Conservation (phyloP, 495 filamentous ascomycete species). For the Staphylotrichum longicolle region DNA sequence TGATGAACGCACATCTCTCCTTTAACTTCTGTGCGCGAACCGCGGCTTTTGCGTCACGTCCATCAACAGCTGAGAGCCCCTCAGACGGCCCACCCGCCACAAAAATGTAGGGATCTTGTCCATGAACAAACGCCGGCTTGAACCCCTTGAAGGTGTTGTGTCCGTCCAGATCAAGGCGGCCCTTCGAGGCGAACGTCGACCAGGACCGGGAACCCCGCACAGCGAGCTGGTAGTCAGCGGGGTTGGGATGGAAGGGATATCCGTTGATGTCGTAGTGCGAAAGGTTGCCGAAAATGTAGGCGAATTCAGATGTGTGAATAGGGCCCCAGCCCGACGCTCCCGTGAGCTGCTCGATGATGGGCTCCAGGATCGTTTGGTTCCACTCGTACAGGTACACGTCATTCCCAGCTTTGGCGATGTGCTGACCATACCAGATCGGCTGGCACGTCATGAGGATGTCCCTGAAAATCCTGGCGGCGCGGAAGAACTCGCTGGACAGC, state of each 20-base stretch:
- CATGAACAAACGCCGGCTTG: neutral
- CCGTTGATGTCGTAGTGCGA: neutral
- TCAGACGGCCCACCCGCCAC: slow-evolving; percentile 1
- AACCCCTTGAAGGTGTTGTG: neutral
- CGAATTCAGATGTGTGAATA: slow-evolving; percentile 4
- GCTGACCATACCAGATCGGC: neutral
- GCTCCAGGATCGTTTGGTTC: slow-evolving; percentile 7
- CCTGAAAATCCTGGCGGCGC: slow-evolving; percentile 2
- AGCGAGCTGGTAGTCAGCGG: neutral
- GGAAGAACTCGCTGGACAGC: neutral
- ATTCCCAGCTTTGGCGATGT: neutral
- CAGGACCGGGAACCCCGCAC: neutral
- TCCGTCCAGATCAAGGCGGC: neutral
- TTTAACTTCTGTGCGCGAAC: slow-evolving; percentile 3
- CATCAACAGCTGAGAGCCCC: slow-evolving; percentile 6
- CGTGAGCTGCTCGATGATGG: neutral
- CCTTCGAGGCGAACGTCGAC: neutral
- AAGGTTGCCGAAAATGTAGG: slow-evolving; percentile 3
- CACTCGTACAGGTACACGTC: slow-evolving; percentile 7
- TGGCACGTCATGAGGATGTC: slow-evolving; percentile 7
- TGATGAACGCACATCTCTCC: slow-evolving; percentile 7
- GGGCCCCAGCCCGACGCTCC: neutral
- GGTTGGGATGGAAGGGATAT: neutral
- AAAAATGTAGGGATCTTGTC: neutral
- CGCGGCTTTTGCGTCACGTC: neutral